Conservation (phyloP, 495 filamentous ascomycete genomes). For the Penicillium coprophilum region DNA sequence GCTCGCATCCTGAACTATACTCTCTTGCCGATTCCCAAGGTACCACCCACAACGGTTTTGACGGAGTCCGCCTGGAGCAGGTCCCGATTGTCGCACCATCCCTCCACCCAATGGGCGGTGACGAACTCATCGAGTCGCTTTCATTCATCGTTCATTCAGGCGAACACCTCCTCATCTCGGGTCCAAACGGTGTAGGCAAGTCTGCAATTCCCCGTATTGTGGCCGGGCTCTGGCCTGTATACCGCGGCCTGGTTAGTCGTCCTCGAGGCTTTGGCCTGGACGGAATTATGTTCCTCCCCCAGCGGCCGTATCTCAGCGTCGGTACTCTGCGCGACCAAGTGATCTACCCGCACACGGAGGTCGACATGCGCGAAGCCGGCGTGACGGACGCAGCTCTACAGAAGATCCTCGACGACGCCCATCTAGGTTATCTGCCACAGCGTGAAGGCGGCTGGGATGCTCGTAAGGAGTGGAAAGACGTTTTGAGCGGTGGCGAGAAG, state of each 20-base stretch:
- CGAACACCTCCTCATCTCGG: constrained; percentile 91
- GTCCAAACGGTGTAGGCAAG: constrained; percentile 94
- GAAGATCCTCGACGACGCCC: constrained; percentile 74
- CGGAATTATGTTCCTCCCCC: constrained; percentile 97
- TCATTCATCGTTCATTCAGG: constrained; percentile 85
- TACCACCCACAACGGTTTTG: constrained; percentile 88
- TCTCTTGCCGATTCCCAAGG: constrained; percentile 89
- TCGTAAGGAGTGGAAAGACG: constrained; percentile 97
- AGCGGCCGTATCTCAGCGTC: constrained; percentile 87
- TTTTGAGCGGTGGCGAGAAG: constrained; percentile 96
- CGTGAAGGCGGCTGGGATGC: constrained; percentile 97
- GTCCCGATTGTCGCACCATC: constrained; percentile 89
- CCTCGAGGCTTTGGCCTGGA: constrained; percentile 78
- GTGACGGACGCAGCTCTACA: constrained; percentile 72
- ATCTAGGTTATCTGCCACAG: constrained; percentile 82
- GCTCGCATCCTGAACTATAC: constrained; percentile 72
- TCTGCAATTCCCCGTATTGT: constrained; percentile 84
- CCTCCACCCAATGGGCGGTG: constrained; percentile 76
- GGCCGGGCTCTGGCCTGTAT: constrained; percentile 94
- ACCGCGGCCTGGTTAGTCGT: constrained; percentile 83
- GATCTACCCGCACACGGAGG: constrained; percentile 92
- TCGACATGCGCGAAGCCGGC: constrained; percentile 85
- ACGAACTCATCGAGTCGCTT: constrained; percentile 84
- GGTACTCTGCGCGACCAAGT: constrained; percentile 98
- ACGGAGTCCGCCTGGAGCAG: constrained; percentile 89